Conservation (phyloP, 345 rosid genomes). For the Tarenaya hassleriana region DNA sequence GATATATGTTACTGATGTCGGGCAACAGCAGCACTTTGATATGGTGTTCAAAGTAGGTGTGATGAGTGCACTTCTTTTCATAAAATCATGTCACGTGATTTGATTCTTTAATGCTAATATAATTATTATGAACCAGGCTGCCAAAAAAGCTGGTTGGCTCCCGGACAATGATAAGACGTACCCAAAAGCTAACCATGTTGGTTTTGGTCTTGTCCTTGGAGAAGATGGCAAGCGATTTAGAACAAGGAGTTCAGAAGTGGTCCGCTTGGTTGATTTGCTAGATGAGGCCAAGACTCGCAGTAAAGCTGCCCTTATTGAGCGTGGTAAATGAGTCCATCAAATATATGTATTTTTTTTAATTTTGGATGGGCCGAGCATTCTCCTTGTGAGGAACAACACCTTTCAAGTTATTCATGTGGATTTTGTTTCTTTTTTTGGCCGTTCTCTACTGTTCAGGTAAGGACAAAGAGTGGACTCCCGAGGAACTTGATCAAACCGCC, state of each 20-base stretch:
- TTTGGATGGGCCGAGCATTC: conserved; percentile 15
- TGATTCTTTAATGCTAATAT: neutral
- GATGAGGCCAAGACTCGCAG: conserved; percentile 93
- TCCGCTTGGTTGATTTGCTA: conserved; percentile 85
- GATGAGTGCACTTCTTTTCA: conserved; percentile 8
- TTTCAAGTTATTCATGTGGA: conserved; percentile 4
- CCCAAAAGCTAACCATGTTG: conserved; percentile 80
- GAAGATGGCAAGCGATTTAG: conserved; percentile 91
- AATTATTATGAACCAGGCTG: conserved; percentile 54
- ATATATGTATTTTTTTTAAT: conserved; percentile 7
- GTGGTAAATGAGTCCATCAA: conserved; percentile 66
- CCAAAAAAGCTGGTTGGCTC: conserved; percentile 84
- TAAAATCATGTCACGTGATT: conserved; percentile 5
- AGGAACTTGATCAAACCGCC: conserved; percentile 86
- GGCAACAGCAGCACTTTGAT: conserved; percentile 89
- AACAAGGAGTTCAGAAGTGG: conserved; percentile 81
- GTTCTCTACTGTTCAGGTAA: conserved; percentile 47
- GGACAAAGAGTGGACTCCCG: conserved; percentile 76
- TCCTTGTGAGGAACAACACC: too few relatives aligned
- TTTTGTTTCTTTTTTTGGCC: conserved; percentile 8
- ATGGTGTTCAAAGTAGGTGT: conserved; percentile 81
- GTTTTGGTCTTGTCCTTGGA: conserved; percentile 94
- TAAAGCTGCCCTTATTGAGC: conserved; percentile 64
- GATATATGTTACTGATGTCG: conserved; percentile 92
- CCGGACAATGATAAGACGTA: conserved; percentile 45